Evolutionary conservation across 1,139 yeast species (phyloP).

Genomic region (Keqinozyma sinolaborantium): DNA sequence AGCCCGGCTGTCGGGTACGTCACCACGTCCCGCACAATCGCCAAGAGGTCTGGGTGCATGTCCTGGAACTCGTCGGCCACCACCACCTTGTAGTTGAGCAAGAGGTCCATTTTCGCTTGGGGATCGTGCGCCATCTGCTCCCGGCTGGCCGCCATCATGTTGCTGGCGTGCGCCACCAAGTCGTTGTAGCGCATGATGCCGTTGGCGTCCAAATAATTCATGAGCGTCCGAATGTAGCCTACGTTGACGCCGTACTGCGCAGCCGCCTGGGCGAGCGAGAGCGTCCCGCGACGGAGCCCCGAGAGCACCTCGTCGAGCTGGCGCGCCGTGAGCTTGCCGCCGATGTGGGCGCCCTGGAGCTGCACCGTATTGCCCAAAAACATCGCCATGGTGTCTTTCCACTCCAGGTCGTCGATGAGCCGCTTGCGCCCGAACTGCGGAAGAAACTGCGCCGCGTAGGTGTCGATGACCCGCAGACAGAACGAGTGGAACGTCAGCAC

Average conservation of each 20-base stretch:
- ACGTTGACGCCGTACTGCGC: constrained; percentile 18
- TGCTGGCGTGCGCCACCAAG: constrained; percentile 27
- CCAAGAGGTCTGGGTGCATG: constrained; percentile 49
- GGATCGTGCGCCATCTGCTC: neutral
- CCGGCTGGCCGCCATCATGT: constrained; percentile 16
- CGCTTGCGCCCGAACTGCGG: constrained; percentile 23
- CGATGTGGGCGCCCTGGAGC: constrained; percentile 19
- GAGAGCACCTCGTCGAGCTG: constrained; percentile 30
- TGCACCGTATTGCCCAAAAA: constrained; percentile 25
- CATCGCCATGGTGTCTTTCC: constrained; percentile 39
- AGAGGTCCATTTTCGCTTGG: constrained; percentile 15
- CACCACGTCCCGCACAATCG: constrained; percentile 38
- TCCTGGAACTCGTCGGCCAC: constrained; percentile 80
- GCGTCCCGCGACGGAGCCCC: constrained; percentile 26
- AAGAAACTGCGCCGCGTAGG: constrained; percentile 23
- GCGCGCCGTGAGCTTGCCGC: constrained; percentile 23
- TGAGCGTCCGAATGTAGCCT: constrained; percentile 16
- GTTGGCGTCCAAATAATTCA: constrained; percentile 20
- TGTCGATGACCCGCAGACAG: constrained; percentile 47
- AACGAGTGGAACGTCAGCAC: constrained; percentile 64
- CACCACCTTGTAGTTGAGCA: constrained; percentile 31
- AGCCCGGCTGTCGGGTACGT: constrained; percentile 21
- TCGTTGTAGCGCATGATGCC: constrained; percentile 39
- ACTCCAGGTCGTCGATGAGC: constrained; percentile 50
- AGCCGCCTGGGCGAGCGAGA: constrained; percentile 23